phyloP scores from a whole-genome alignment of 306 rosid species.

The Pterocarpus santalinus region DNA sequence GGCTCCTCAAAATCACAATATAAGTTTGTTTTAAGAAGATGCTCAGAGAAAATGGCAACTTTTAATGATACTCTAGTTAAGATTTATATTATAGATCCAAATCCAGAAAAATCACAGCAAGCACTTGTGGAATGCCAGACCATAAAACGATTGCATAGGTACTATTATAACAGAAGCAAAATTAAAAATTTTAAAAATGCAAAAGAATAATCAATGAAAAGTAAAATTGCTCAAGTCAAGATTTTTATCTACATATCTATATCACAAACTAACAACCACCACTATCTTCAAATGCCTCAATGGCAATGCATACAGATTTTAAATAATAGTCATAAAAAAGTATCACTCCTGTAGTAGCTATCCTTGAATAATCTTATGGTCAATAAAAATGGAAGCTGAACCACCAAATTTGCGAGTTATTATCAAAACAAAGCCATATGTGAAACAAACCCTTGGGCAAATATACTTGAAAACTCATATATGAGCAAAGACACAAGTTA shows the following conservation, averaged over 20 bases:
- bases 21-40: not conserved
- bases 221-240: not conserved
- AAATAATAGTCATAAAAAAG: not conserved
- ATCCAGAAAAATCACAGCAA: not conserved
- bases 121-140: not conserved
- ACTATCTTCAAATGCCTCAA: not conserved
- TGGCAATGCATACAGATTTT: not conserved
- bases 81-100: not conserved
- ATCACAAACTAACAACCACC: too few relatives aligned
- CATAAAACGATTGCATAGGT: not conserved
- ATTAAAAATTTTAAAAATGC: not conserved
- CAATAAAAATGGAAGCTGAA: too few relatives aligned
- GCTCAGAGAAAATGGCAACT: not conserved
- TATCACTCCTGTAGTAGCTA: not conserved
- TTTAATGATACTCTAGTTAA: not conserved
- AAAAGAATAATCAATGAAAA: not conserved
- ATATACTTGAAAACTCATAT: not conserved
- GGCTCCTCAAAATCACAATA: too few relatives aligned
- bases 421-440: too few relatives aligned
- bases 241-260: not conserved
- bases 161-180: not conserved
- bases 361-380: too few relatives aligned
- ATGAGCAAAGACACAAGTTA: not conserved
- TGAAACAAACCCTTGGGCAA: constrained; percentile 24
- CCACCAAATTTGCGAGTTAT: too few relatives aligned